Conservation (phyloP, 192 early-diverging fungal genomes). For the Thamnidium elegans region DNA sequence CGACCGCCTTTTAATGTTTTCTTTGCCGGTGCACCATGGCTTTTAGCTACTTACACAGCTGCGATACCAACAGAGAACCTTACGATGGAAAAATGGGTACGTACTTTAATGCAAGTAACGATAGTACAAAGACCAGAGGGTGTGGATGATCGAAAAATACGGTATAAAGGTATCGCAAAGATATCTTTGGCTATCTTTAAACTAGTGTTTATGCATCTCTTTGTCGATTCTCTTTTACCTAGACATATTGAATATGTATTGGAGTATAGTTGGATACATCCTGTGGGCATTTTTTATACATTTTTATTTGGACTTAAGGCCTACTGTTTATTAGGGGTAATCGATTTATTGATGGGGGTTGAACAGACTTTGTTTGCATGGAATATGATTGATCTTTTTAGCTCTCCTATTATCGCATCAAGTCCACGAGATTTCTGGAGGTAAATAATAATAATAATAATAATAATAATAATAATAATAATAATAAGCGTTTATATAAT, state of each 20-base stretch:
- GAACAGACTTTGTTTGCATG: conserved; percentile 1
- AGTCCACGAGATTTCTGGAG: conserved; percentile 25
- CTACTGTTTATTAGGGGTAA: conserved; percentile 7
- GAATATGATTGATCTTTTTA: conserved; percentile 22
- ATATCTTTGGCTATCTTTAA: conserved; percentile 10
- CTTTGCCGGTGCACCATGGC: conserved; percentile 5
- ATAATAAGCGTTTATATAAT: no score
- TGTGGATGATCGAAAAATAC: background rate
- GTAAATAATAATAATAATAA: no score
- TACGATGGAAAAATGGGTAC: background rate
- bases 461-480: no score
- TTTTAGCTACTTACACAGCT: background rate
- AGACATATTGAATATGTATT: background rate
- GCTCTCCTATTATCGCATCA: conserved; percentile 18
- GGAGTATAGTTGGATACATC: background rate
- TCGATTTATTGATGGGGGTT: conserved; percentile 17
- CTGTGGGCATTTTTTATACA: background rate
- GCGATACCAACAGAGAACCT: conserved; percentile 1
- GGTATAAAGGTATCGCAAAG: conserved; percentile 15
- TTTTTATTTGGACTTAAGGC: conserved; percentile 21
- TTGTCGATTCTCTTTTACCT: conserved; percentile 1
- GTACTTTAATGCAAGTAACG: background rate
- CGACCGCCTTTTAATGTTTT: background rate
- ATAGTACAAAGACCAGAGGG: background rate
- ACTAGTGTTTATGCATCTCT: background rate